Percentiles rank a stretch among this genome's conserved stretches.
phyloP scores from a whole-genome alignment of 2,329 filamentous ascomycete genomes.

The Aureobasidium mangrovei region DNA sequence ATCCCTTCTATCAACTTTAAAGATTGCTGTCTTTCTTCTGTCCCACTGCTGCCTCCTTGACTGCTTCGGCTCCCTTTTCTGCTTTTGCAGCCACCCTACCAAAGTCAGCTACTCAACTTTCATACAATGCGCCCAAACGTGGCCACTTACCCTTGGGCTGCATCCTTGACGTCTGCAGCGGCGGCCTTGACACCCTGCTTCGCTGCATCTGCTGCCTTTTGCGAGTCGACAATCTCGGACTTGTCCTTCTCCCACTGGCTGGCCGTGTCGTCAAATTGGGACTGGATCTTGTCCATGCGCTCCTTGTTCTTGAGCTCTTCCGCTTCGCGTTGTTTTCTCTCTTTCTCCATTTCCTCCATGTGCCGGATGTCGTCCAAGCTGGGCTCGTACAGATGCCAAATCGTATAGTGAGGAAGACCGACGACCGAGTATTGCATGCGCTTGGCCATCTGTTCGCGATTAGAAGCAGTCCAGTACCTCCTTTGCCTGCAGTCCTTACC shows the following conservation, averaged over 20 bases:
- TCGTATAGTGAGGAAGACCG: conserved; percentile 92
- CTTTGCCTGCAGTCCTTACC: conserved; percentile 44
- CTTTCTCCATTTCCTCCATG: conserved; percentile 97
- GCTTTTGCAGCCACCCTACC: conserved; percentile 10
- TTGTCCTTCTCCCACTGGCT: conserved; percentile 91
- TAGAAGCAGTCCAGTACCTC: conserved; percentile 17
- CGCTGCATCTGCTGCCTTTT: conserved; percentile 33
- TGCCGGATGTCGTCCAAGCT: conserved; percentile 93
- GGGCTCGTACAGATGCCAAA: conserved; percentile 99
- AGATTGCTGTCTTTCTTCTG: not conserved
- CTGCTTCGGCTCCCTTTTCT: conserved; percentile 9
- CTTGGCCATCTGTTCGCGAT: conserved; percentile 73
- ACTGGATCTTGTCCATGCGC: conserved; percentile 67
- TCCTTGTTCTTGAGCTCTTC: conserved; percentile 69
- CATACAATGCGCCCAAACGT: no score
- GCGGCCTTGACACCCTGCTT: conserved; percentile 23
- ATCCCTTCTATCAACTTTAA: not conserved
- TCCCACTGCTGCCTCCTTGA: conserved; percentile 4
- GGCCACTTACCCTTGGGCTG: not conserved
- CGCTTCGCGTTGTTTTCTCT: conserved; percentile 68
- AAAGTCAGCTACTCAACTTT: not conserved
- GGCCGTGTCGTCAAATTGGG: conserved; percentile 67
- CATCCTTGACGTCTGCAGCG: conserved; percentile 14
- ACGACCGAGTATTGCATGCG: conserved; percentile 94
- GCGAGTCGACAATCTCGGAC: conserved; percentile 59